Conservation (phyloP, 176 grass and related monocot species). For the Oryza punctata region DNA sequence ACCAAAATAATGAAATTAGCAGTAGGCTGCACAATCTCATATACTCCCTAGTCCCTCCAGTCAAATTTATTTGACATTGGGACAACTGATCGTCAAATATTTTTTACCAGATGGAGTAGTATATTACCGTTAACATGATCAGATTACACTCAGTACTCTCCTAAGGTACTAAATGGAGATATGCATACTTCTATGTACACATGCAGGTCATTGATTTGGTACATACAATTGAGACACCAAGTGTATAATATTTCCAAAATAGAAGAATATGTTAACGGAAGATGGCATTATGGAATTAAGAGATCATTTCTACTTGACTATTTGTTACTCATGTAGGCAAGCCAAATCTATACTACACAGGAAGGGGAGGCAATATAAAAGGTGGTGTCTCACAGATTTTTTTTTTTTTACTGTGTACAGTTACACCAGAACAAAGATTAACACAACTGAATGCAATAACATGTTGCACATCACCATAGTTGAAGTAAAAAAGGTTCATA, state of each 20-base stretch:
- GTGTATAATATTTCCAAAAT: background rate
- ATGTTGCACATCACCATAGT: background rate
- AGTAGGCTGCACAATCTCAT: background rate
- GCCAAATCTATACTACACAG: slow-evolving; percentile 13
- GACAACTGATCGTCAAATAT: too few relatives aligned
- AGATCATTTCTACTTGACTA: background rate
- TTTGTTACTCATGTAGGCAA: background rate
- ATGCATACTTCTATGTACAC: slow-evolving; percentile 2
- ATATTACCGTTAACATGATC: background rate
- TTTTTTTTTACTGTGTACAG: background rate
- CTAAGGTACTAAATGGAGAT: slow-evolving; percentile 14
- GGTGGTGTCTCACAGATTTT: slow-evolving; percentile 6
- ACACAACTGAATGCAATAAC: slow-evolving; percentile 10
- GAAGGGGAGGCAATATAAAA: slow-evolving; percentile 13
- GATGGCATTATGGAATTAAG: slow-evolving; percentile 5
- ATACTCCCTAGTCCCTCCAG: background rate
- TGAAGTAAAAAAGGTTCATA: slow-evolving; percentile 12
- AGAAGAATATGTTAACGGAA: background rate
- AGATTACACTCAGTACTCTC: slow-evolving; percentile 12
- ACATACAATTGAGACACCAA: slow-evolving; percentile 11
- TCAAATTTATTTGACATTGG: too few relatives aligned
- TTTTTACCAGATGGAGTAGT: background rate
- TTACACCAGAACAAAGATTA: slow-evolving; percentile 28
- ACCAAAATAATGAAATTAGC: slow-evolving; percentile 14
- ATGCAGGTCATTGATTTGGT: slow-evolving; percentile 13